Evolutionary conservation across 2,329 filamentous ascomycete genomes (phyloP), one percentile per base, ranked within the genome.

Genomic region (Apiospora kogelbergensis): DNA sequence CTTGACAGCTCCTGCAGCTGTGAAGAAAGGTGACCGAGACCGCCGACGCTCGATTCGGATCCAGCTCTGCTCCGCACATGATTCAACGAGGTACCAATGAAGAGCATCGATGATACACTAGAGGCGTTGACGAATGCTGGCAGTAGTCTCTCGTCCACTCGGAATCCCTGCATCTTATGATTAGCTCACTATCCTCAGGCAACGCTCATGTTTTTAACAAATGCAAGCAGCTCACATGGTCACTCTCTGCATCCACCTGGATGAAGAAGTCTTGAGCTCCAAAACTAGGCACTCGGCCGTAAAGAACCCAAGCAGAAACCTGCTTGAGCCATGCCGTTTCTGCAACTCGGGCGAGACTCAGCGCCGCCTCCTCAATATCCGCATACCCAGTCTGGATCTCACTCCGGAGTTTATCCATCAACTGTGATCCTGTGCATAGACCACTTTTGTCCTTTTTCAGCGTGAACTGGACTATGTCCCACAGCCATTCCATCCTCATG

Each of bases 311-410:
- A 33, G 93, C 92, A 4, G 94, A 93, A 13, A 97, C 86, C 77
- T 97, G 94, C 78, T 94, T 93, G 76, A 98, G 83, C 96, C 96
- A 99, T 10, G 95, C 92, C 40, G 89, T 92, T 81, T 99, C 95
- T 0, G 94, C 95, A 26, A 93, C 86, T 17, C 84, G 87, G n/a
- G 93, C 87, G 44, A 98, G 82, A 69, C 91, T 89, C 71, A 89
- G 82, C 0, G 94, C 91, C 46, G 93, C 90, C 69, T 90, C 88
- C 77, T 95, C 93, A 68, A 99, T 89, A 76, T 98, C 94, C 9
- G 89, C 84, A 79, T 97, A 98, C 17, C 96, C 96, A 7, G 95
- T 98, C 78, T 94, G 92, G 68, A 94, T 84, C 80, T 95, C 93
- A 17, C 84, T 82, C 41, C 94, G 88, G 67, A 98, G 81, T 69